Evolutionary conservation across 83 land plant species (phyloP).

Genomic region (Picea mariana): DNA sequence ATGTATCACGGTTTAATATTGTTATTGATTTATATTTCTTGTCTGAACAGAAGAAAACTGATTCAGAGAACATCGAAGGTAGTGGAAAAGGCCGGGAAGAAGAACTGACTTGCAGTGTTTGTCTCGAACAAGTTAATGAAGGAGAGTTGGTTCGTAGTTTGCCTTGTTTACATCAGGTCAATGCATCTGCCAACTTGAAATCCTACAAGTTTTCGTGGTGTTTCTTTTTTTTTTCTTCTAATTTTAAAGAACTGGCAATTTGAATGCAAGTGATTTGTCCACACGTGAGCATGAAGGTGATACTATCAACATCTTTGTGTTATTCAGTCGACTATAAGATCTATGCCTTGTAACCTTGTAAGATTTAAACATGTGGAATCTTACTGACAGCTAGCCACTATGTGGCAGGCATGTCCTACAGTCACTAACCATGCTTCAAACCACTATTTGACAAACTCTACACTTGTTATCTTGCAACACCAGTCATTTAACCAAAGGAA

Average conservation of each 20-base stretch:
- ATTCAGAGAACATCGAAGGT: slow-evolving; percentile 23
- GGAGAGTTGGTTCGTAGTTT: slow-evolving; percentile 88
- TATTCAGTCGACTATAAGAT: not conserved
- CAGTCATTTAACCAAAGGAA: not conserved
- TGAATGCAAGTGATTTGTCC: not conserved
- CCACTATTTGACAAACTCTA: not conserved
- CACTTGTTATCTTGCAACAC: not conserved
- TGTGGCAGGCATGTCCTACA: not conserved
- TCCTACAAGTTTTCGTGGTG: not conserved
- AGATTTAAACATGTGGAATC: not conserved
- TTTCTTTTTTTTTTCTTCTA: not conserved
- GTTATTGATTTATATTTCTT: not conserved
- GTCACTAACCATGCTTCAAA: not conserved
- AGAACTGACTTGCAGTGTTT: slow-evolving; percentile 91
- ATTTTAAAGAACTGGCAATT: not conserved
- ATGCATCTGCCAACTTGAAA: not conserved
- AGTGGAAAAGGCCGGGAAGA: slow-evolving; percentile 47
- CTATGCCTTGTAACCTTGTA: no score
- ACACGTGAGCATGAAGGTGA: not conserved
- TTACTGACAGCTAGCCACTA: not conserved
- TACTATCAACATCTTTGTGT: not conserved
- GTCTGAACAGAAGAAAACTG: slow-evolving; percentile 45
- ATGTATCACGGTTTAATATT: not conserved
- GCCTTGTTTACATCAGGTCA: slow-evolving; percentile 95
- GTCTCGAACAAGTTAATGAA: slow-evolving; percentile 86